phyloP scores from a whole-genome alignment of 352 stramenopile species.

The Blastocystis sp. region DNA sequence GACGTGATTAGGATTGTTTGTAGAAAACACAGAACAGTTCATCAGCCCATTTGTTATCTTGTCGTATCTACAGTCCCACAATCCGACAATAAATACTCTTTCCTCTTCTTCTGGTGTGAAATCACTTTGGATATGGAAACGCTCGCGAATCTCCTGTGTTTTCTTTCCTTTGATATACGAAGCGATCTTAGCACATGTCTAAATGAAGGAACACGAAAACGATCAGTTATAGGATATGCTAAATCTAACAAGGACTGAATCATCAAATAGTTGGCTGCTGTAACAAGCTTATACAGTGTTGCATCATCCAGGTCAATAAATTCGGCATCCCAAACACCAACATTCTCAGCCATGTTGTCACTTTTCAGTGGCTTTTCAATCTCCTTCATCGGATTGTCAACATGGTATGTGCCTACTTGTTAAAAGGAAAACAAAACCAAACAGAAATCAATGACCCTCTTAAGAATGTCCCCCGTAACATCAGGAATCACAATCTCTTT shows the following conservation, averaged over 20 bases:
- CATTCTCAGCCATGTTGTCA: conserved; percentile 93
- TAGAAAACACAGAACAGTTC: conserved; percentile 68
- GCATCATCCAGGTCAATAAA: conserved; percentile 98
- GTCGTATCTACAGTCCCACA: conserved; percentile 68
- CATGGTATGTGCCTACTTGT: conserved; percentile 68
- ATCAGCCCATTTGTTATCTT: conserved; percentile 99
- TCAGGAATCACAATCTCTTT: conserved; percentile 63
- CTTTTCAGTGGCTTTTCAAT: conserved; percentile 99
- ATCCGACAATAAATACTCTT: conserved; percentile 73
- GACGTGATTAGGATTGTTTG: conserved; percentile 26
- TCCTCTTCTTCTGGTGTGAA: conserved; percentile 98
- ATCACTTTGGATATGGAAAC: conserved; percentile 99
- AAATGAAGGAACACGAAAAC: background rate
- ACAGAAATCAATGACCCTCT: conserved; percentile 67
- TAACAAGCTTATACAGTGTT: conserved; percentile 97
- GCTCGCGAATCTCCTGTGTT: conserved; percentile 95
- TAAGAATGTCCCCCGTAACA: conserved; percentile 61
- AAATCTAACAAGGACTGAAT: conserved; percentile 81
- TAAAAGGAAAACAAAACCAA: background rate
- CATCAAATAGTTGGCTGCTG: conserved; percentile 99
- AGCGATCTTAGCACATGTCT: conserved; percentile 75
- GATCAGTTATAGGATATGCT: conserved; percentile 38
- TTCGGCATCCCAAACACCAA: conserved; percentile 96
- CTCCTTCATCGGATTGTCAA: conserved; percentile 89
- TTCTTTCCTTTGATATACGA: conserved; percentile 89